Conservation (phyloP, 768 basidiomycete species). For the Russula emetica region DNA sequence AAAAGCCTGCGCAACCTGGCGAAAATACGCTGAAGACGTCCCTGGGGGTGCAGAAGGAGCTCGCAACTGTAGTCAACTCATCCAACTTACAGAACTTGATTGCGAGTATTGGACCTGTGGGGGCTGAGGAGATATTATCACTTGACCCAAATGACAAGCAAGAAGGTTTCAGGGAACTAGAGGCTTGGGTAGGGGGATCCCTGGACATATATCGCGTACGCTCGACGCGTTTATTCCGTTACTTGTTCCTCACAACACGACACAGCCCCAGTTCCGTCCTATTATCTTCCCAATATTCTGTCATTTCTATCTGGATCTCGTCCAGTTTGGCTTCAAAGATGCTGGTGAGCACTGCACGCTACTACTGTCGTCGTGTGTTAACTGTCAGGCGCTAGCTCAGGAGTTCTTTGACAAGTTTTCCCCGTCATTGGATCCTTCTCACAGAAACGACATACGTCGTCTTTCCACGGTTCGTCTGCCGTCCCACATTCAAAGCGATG, state of each 20-base stretch:
- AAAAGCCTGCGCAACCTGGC: slow-evolving; percentile 60
- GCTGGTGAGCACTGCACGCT: slow-evolving; percentile 57
- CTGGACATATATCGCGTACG: slow-evolving; percentile 86
- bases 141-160: slow-evolving; percentile 82
- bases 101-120: slow-evolving; percentile 70
- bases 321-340: slow-evolving; percentile 85
- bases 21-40: slow-evolving; percentile 71
- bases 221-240: slow-evolving; percentile 12
- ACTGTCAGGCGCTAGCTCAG: slow-evolving; percentile 46
- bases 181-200: slow-evolving; percentile 86
- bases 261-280: slow-evolving; percentile 86
- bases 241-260: slow-evolving; percentile 14
- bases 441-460: slow-evolving; percentile 67
- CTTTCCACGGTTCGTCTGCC: slow-evolving; percentile 78
- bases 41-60: slow-evolving; percentile 59
- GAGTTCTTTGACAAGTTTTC: slow-evolving; percentile 73
- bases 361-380: slow-evolving; percentile 22
- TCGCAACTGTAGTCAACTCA: slow-evolving; percentile 65
- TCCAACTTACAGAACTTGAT: slow-evolving; percentile 71
- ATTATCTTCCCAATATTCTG: slow-evolving; percentile 95
- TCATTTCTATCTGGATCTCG: slow-evolving; percentile 93
- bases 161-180: slow-evolving; percentile 79
- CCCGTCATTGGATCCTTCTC: slow-evolving; percentile 56
- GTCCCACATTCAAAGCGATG: slow-evolving; percentile 77
- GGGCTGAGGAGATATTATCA: slow-evolving; percentile 77